phyloP scores from a whole-genome alignment of 2,329 filamentous ascomycete species.

The Cadophora sp. region DNA sequence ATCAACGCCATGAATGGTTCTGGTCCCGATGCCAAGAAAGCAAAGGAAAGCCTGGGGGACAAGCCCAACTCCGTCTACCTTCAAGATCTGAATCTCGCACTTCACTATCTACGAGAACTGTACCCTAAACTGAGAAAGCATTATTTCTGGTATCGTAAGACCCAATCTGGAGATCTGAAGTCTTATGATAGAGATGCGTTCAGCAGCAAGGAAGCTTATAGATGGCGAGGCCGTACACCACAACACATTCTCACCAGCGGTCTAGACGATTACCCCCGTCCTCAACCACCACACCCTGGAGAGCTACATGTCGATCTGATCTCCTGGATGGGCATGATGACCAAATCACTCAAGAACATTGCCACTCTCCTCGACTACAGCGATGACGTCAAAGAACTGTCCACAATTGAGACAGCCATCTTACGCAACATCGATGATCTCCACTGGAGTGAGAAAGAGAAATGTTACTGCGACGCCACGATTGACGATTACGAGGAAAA shows the following conservation, averaged over 20 bases:
- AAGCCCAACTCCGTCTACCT: slow-evolving; percentile 68
- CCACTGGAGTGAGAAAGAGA: slow-evolving; percentile 84
- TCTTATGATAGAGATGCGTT: slow-evolving; percentile 89
- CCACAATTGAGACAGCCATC: slow-evolving; percentile 77
- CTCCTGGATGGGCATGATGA: slow-evolving; percentile 98
- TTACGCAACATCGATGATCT: slow-evolving; percentile 87
- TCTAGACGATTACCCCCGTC: slow-evolving; percentile 93
- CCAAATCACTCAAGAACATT: slow-evolving; percentile 81
- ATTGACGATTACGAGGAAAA: slow-evolving; percentile 96
- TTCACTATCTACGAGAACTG: slow-evolving; percentile 75
- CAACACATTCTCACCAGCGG: slow-evolving; percentile 91
- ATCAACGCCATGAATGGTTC: slow-evolving; percentile 64
- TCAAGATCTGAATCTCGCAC: slow-evolving; percentile 69
- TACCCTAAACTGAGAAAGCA: slow-evolving; percentile 90
- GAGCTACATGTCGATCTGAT: slow-evolving; percentile 96
- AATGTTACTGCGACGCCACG: slow-evolving; percentile 92
- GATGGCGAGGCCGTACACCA: slow-evolving; percentile 90
- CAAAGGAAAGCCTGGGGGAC: slow-evolving; percentile 52
- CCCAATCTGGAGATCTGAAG: slow-evolving; percentile 88
- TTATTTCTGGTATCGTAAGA: slow-evolving; percentile 94
- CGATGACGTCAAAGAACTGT: slow-evolving; percentile 79
- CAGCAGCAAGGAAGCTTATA: slow-evolving; percentile 89
- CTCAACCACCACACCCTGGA: slow-evolving; percentile 91
- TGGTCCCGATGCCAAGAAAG: slow-evolving; percentile 50
- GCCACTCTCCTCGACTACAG: slow-evolving; percentile 75